phyloP scores from a whole-genome alignment of 805 yeast genomes.

The Barnettozyma sucrosica region DNA sequence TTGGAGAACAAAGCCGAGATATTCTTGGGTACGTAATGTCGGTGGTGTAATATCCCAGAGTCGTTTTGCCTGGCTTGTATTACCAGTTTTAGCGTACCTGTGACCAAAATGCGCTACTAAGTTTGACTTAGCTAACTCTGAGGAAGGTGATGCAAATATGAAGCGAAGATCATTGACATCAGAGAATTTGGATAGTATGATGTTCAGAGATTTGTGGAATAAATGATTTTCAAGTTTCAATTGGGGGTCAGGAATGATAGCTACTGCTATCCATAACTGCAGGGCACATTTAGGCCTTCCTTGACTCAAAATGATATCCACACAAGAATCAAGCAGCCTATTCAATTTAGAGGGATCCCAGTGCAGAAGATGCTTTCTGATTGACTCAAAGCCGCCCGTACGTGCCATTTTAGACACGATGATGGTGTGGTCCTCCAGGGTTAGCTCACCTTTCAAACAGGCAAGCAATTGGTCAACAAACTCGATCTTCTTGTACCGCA shows the following conservation, averaged over 20 bases:
- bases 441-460: background rate
- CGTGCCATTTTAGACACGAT: background rate
- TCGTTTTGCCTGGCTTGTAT: background rate
- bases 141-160: background rate
- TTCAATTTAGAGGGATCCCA: background rate
- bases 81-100: background rate
- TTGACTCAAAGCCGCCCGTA: background rate
- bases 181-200: background rate
- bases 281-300: constrained; percentile 1
- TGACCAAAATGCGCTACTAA: background rate
- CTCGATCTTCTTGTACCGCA: constrained; percentile 11
- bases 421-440: background rate
- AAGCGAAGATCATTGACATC: constrained; percentile 5
- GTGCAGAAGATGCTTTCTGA: background rate
- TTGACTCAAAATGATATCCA: background rate
- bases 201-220: background rate
- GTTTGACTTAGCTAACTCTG: constrained; percentile 2
- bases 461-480: constrained; percentile 8
- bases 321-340: background rate
- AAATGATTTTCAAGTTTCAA: background rate
- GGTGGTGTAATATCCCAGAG: constrained; percentile 9
- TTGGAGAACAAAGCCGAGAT: background rate
- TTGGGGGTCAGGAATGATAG: background rate
- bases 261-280: constrained; percentile 1
- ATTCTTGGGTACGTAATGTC: background rate